A percentile compares a stretch with the other conserved stretches of the same genome.
Evolutionary conservation across 169 alveolate species (phyloP).

Genomic region (Plasmodium vivax): DNA sequence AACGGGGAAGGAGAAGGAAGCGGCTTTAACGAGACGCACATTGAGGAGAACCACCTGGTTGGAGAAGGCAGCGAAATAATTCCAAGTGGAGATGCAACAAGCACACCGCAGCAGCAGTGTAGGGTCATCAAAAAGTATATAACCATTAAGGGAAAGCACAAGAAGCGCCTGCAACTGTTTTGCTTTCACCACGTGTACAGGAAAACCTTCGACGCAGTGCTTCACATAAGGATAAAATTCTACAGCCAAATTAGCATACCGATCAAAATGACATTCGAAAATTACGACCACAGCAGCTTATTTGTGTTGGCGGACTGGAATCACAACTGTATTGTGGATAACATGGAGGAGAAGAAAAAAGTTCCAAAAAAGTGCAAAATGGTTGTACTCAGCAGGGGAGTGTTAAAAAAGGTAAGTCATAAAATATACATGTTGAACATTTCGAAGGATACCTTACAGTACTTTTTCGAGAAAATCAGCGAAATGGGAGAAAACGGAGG

Average conservation of each 20-base stretch:
- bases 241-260: constrained; percentile 44
- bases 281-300: constrained; percentile 15
- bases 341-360: not conserved
- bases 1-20: not conserved
- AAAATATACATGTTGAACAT: constrained; percentile 30
- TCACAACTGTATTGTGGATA: not conserved
- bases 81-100: not conserved
- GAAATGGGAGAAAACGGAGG: not conserved
- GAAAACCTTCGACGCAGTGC: constrained; percentile 13
- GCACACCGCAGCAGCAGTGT: not conserved
- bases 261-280: constrained; percentile 42
- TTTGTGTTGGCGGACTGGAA: constrained; percentile 20
- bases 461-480: constrained; percentile 15
- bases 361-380: not conserved
- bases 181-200: constrained; percentile 45
- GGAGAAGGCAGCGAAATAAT: not conserved
- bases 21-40: constrained; percentile 11
- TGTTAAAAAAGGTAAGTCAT: not conserved
- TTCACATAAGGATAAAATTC: constrained; percentile 41
- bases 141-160: constrained; percentile 35
- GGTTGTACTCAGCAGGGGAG: constrained; percentile 28
- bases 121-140: constrained; percentile 30
- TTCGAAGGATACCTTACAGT: constrained; percentile 17
- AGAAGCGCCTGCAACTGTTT: constrained; percentile 24
- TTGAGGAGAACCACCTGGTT: not conserved